These are phyloP conservation scores for Chaetomiaceae sp. DNA, from an alignment of 2,329 filamentous ascomycete species.

Conservation along the genomic window DNA sequence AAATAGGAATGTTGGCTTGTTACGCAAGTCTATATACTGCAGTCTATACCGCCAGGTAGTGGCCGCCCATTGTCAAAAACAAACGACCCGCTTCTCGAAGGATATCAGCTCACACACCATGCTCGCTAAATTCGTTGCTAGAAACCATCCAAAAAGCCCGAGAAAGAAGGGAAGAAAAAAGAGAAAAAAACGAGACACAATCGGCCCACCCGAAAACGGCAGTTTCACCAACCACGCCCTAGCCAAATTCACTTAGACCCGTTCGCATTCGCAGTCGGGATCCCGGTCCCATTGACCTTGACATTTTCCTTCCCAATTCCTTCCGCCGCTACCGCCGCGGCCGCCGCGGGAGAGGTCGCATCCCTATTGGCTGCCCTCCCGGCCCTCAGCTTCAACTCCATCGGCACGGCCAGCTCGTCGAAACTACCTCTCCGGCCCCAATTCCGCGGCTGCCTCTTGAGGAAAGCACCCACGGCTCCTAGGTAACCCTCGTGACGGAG, in stretches of 20 bases:
- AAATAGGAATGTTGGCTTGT: too few relatives aligned
- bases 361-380: not conserved
- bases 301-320: not conserved
- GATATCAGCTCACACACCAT: constrained; percentile 12
- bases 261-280: too few relatives aligned
- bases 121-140: not conserved
- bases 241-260: too few relatives aligned
- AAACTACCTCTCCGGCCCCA: constrained; percentile 84
- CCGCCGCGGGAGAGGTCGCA: too few relatives aligned
- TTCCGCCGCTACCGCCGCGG: not conserved
- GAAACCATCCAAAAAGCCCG: not conserved
- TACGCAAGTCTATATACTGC: too few relatives aligned
- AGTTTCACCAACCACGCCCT: too few relatives aligned
- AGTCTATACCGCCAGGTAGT: too few relatives aligned
- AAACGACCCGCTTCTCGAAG: not conserved
- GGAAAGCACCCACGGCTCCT: constrained; percentile 86
- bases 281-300: too few relatives aligned
- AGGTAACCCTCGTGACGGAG: constrained; percentile 93
- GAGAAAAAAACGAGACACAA: too few relatives aligned
- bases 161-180: not conserved
- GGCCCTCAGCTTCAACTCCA: constrained; percentile 30
- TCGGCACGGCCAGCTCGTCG: constrained; percentile 40
- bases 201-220: too few relatives aligned
- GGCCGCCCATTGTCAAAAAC: not conserved
- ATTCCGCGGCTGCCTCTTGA: constrained; percentile 84